A percentile compares a stretch with the other conserved stretches of the same genome.
Evolutionary conservation across 192 early-diverging fungal genomes (phyloP).

Genomic region (Geranomyces michiganensis): DNA sequence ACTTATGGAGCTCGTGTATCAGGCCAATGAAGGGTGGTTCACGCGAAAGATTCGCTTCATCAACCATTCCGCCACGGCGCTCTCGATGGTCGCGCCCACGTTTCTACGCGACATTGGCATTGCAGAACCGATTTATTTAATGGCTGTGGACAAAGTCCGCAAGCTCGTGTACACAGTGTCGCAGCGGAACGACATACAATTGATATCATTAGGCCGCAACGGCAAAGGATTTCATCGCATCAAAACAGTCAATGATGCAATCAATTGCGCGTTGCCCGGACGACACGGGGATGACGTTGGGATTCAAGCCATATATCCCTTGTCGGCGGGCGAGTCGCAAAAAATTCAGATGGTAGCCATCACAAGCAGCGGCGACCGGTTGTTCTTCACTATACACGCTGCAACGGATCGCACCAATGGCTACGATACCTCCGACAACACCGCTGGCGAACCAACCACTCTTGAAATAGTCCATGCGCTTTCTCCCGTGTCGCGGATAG

Average conservation of each 20-base stretch:
- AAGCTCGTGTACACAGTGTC: conserved; percentile 74
- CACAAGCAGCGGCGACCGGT: conserved; percentile 63
- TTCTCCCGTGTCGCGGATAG: conserved; percentile 55
- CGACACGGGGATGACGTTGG: conserved; percentile 52
- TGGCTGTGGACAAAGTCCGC: conserved; percentile 71
- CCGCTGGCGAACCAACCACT: conserved; percentile 50
- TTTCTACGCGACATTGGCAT: conserved; percentile 22
- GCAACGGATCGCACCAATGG: not conserved
- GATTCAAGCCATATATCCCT: conserved; percentile 28
- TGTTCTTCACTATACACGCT: conserved; percentile 21
- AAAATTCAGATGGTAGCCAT: conserved; percentile 74
- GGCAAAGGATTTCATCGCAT: conserved; percentile 60
- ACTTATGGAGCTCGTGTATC: conserved; percentile 88
- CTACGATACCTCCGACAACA: not conserved
- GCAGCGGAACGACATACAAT: conserved; percentile 64
- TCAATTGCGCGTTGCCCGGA: conserved; percentile 2
- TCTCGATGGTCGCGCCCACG: conserved; percentile 74
- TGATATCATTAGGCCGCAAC: conserved; percentile 61
- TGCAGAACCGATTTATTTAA: conserved; percentile 58
- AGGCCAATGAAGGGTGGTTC: conserved; percentile 87
- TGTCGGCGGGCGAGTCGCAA: conserved; percentile 37
- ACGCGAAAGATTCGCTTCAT: conserved; percentile 72
- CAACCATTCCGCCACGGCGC: conserved; percentile 68
- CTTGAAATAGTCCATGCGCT: conserved; percentile 74
- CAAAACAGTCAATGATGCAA: conserved; percentile 8